phyloP scores from a whole-genome alignment of 106 monocot genomes.

The Acanthochlamys bracteata region DNA sequence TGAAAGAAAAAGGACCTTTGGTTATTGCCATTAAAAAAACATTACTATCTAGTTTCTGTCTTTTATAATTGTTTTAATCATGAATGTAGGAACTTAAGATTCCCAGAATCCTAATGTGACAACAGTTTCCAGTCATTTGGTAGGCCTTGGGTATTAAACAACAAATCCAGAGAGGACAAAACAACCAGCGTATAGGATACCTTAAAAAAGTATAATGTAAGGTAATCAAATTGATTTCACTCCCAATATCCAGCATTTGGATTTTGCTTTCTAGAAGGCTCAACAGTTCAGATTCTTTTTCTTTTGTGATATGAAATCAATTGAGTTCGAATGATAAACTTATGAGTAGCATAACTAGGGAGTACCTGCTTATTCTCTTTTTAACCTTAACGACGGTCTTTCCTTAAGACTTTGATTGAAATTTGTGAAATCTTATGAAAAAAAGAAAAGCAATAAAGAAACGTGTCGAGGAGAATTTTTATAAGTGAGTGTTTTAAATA shows the following conservation, averaged over 20 bases:
- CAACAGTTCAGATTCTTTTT: background rate
- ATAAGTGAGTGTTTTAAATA: too few relatives aligned
- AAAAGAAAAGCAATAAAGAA: too few relatives aligned
- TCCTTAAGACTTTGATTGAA: too few relatives aligned
- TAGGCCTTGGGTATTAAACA: background rate
- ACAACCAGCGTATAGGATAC: too few relatives aligned
- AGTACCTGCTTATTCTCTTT: too few relatives aligned
- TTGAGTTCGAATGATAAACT: constrained; percentile 4
- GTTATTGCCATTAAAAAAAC: constrained; percentile 1
- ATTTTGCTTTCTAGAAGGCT: background rate
- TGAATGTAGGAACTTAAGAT: too few relatives aligned
- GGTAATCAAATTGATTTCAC: too few relatives aligned
- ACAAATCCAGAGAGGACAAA: background rate
- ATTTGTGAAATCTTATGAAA: too few relatives aligned
- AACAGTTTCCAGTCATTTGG: constrained; percentile 7
- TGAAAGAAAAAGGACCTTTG: background rate
- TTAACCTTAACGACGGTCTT: too few relatives aligned
- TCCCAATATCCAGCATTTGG: background rate
- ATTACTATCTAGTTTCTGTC: background rate
- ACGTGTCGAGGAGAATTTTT: too few relatives aligned
- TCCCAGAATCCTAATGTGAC: background rate
- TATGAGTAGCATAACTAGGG: background rate
- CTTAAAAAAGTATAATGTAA: too few relatives aligned
- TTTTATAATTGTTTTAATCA: too few relatives aligned
- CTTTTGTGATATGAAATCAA: background rate